Evolutionary conservation across 2,329 filamentous ascomycete genomes (phyloP).

Genomic region (Pyrenochaeta sp.): DNA sequence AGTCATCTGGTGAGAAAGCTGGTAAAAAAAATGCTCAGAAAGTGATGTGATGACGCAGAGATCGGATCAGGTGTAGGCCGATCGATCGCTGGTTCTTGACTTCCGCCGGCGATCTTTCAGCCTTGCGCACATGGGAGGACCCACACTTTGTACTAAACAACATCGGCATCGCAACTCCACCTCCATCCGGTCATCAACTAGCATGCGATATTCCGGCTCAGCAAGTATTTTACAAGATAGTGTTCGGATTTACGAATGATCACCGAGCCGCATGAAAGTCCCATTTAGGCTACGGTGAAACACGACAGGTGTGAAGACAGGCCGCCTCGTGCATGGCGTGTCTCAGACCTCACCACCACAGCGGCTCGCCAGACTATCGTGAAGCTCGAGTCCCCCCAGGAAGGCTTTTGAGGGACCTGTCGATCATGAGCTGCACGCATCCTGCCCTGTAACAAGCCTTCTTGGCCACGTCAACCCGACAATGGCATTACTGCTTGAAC

Average conservation of each 20-base stretch:
- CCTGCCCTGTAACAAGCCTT: conserved; percentile 21
- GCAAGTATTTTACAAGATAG: conserved; percentile 8
- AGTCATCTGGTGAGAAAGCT: conserved; percentile 9
- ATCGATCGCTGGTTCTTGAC: conserved; percentile 20
- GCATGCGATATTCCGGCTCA: neutral
- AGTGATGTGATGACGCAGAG: conserved; percentile 20
- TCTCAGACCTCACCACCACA: conserved; percentile 41
- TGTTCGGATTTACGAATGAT: conserved; percentile 7
- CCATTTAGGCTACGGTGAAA: conserved; percentile 33
- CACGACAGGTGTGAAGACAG: conserved; percentile 34
- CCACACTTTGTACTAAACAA: conserved; percentile 8
- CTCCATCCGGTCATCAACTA: neutral
- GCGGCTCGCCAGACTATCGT: conserved; percentile 47
- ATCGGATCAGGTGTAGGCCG: conserved; percentile 17
- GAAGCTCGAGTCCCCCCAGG: conserved; percentile 39
- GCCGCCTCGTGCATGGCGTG: conserved; percentile 38
- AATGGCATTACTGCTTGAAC: conserved; percentile 32
- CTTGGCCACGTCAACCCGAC: conserved; percentile 30
- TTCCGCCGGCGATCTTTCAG: conserved; percentile 17
- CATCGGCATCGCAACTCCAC: conserved; percentile 1
- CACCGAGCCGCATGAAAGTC: conserved; percentile 8
- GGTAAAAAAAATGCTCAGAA: conserved; percentile 7
- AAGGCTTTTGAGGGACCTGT: conserved; percentile 23
- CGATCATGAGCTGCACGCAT: conserved; percentile 23
- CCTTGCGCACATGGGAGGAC: neutral